These are phyloP conservation scores for Amanita subjunquillea DNA, from an alignment of 768 basidiomycete genomes.

Conservation along the genomic window DNA sequence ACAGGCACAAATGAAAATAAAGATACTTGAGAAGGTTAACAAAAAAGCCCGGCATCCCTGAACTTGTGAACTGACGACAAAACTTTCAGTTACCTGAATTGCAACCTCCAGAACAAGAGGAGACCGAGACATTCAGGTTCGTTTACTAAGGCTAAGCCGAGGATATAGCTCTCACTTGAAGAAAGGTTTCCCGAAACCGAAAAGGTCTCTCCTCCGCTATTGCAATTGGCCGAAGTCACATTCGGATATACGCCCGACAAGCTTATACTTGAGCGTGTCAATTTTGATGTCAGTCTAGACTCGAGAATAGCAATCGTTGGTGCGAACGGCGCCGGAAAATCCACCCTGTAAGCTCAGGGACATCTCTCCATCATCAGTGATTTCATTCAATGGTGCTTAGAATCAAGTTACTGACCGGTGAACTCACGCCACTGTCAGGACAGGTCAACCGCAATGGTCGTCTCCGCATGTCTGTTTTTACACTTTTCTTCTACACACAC, in stretches of 20 bases:
- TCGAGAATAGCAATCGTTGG: slow-evolving; percentile 93
- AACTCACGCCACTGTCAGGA: slow-evolving; percentile 63
- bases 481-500: not conserved
- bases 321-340: slow-evolving; percentile 94
- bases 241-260: slow-evolving; percentile 83
- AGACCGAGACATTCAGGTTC: slow-evolving; percentile 87
- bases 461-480: slow-evolving; percentile 60
- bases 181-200: slow-evolving; percentile 87
- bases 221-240: slow-evolving; percentile 84
- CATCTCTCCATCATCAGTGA: not conserved
- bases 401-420: slow-evolving; percentile 87
- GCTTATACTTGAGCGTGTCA: slow-evolving; percentile 64
- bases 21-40: slow-evolving; percentile 64
- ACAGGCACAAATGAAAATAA: slow-evolving; percentile 75
- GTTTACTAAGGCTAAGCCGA: slow-evolving; percentile 4
- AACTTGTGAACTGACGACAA: slow-evolving; percentile 1
- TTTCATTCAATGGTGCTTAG: slow-evolving; percentile 25
- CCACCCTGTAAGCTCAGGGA: slow-evolving; percentile 57
- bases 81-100: slow-evolving; percentile 71
- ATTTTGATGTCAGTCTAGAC: slow-evolving; percentile 91
- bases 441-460: slow-evolving; percentile 88
- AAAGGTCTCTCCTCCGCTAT: slow-evolving; percentile 91
- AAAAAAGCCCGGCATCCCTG: not conserved
- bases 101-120: slow-evolving; percentile 86
- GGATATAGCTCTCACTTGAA: not conserved